phyloP scores from a whole-genome alignment of 257 asterid species.

The Solanum raphanifolium region DNA sequence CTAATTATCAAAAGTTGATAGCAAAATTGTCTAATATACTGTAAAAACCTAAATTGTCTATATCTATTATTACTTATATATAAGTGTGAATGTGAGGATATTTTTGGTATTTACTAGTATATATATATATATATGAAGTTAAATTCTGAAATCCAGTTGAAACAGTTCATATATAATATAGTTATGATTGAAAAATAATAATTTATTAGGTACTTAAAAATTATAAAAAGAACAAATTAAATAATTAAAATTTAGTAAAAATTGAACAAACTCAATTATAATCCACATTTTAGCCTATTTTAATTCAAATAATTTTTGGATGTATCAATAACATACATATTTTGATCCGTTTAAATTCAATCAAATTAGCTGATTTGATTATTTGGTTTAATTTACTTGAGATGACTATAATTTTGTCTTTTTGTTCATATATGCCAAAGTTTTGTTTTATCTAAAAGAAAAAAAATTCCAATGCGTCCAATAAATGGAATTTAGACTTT shows the following conservation, averaged over 20 bases:
- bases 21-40: not conserved
- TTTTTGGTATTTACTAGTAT: too few species aligned
- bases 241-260: not conserved
- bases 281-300: not conserved
- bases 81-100: too few species aligned
- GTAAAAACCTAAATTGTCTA: not conserved
- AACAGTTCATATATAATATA: too few species aligned
- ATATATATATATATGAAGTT: not conserved
- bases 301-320: not conserved
- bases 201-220: too few species aligned
- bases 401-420: not conserved
- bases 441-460: not conserved
- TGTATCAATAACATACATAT: not conserved
- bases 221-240: too few species aligned
- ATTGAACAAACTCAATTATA: not conserved
- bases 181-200: too few species aligned
- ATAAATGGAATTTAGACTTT: not conserved
- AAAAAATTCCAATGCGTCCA: not conserved
- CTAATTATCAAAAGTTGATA: not conserved
- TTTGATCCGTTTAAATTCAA: not conserved
- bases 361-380: not conserved
- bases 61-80: too few species aligned
- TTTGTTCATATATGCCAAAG: not conserved
- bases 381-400: not conserved
- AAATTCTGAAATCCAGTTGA: not conserved